Percentiles rank a stretch among this genome's conserved stretches.
Evolutionary conservation across 495 filamentous ascomycete genomes (phyloP).

Genomic region (Penicillium steckii): DNA sequence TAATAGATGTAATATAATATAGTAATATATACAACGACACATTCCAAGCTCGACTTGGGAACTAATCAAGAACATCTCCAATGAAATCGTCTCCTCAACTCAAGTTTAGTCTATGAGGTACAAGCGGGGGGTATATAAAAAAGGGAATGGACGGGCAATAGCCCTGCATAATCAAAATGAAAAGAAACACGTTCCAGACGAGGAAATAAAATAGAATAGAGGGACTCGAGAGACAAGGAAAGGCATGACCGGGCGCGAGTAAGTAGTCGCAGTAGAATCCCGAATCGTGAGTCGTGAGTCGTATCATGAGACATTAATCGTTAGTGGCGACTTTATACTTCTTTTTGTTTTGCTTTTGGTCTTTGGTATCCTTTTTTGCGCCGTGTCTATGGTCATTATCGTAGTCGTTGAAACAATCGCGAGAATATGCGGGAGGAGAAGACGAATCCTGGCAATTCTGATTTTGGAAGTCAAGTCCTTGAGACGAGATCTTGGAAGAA

Average conservation of each 20-base stretch:
- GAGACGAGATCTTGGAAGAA: slow-evolving; percentile 48
- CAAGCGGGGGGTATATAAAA: neutral
- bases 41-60: too few species aligned
- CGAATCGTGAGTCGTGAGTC: slow-evolving; percentile 31
- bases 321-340: slow-evolving; percentile 19
- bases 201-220: neutral
- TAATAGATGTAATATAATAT: too few species aligned
- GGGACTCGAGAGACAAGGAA: slow-evolving; percentile 23
- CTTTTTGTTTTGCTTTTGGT: neutral
- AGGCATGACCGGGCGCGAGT: slow-evolving; percentile 37
- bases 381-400: slow-evolving; percentile 25
- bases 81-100: too few species aligned
- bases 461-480: slow-evolving; percentile 21
- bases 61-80: too few species aligned
- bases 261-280: slow-evolving; percentile 35
- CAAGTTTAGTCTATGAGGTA: neutral
- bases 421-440: slow-evolving; percentile 2
- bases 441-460: slow-evolving; percentile 4
- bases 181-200: neutral
- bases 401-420: slow-evolving; percentile 15
- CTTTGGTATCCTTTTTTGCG: neutral
- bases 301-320: slow-evolving; percentile 41
- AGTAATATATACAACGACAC: too few species aligned
- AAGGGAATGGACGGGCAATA: neutral
- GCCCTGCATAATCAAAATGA: neutral